A percentile compares a stretch with the other conserved stretches of the same genome.
Evolutionary conservation across 257 asterid genomes (phyloP).

Genomic region (Datura wrightii): DNA sequence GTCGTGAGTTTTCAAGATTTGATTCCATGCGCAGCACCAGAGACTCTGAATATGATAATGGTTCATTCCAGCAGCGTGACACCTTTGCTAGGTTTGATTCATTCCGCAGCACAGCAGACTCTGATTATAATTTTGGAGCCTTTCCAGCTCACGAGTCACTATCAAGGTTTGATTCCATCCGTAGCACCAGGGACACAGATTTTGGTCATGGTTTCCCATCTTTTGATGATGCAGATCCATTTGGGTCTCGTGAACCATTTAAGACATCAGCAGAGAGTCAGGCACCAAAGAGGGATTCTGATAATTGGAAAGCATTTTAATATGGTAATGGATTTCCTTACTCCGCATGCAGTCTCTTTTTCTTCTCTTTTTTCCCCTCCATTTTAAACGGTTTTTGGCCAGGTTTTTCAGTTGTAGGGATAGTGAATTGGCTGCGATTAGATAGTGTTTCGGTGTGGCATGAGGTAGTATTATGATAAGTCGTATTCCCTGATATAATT

Average conservation of each 20-base stretch:
- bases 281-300: constrained; percentile 74
- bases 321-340: neutral
- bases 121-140: constrained; percentile 66
- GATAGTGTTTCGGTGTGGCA: neutral
- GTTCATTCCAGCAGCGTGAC: constrained; percentile 57
- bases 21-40: constrained; percentile 66
- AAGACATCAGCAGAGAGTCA: constrained; percentile 66
- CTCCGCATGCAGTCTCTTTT: neutral
- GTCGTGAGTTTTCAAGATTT: constrained; percentile 68
- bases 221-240: constrained; percentile 83
- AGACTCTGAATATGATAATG: constrained; percentile 78
- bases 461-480: neutral
- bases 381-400: neutral
- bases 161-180: constrained; percentile 68
- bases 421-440: constrained; percentile 25
- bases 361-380: neutral
- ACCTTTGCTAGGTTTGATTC: constrained; percentile 70
- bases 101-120: constrained; percentile 72
- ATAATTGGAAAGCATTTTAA: constrained; percentile 87
- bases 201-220: constrained; percentile 71
- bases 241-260: constrained; percentile 71
- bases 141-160: constrained; percentile 46
- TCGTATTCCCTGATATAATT: neutral
- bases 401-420: constrained; percentile 15
- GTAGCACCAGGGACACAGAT: constrained; percentile 67